These are phyloP conservation scores for Lactifluus piperatus DNA, from an alignment of 768 basidiomycete species.

Conservation along the genomic window DNA sequence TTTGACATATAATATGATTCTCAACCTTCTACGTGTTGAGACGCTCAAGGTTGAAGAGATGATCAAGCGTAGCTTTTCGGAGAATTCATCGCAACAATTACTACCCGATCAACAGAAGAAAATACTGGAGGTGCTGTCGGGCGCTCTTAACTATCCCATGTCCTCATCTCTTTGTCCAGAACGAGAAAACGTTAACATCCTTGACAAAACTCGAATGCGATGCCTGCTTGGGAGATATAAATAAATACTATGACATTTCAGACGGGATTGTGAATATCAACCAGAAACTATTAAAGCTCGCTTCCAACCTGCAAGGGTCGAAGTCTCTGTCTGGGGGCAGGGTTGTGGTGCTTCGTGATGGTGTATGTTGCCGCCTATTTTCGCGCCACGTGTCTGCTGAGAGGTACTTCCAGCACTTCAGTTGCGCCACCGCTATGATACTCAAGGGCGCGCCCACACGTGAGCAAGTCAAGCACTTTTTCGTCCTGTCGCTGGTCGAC, in stretches of 20 bases:
- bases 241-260: conserved; percentile 65
- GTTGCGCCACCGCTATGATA: conserved; percentile 56
- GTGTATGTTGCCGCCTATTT: conserved; percentile 40
- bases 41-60: conserved; percentile 96
- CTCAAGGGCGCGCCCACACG: conserved; percentile 49
- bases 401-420: conserved; percentile 56
- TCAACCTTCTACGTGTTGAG: conserved; percentile 93
- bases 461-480: conserved; percentile 50
- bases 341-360: conserved; percentile 75
- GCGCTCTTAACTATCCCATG: background rate
- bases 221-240: conserved; percentile 64
- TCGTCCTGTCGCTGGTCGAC: conserved; percentile 64
- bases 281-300: conserved; percentile 51
- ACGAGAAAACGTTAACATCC: conserved; percentile 56
- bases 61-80: conserved; percentile 99
- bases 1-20: conserved; percentile 98
- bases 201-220: conserved; percentile 61
- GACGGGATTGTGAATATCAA: conserved; percentile 54
- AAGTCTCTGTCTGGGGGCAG: conserved; percentile 68
- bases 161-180: conserved; percentile 35
- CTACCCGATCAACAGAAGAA: conserved; percentile 90
- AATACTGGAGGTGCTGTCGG: conserved; percentile 59
- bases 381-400: background rate
- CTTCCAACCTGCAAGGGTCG: conserved; percentile 47
- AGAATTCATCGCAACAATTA: conserved; percentile 88